Evolutionary conservation across 495 filamentous ascomycete genomes (phyloP).

Genomic region (Neurospora hispaniola): DNA sequence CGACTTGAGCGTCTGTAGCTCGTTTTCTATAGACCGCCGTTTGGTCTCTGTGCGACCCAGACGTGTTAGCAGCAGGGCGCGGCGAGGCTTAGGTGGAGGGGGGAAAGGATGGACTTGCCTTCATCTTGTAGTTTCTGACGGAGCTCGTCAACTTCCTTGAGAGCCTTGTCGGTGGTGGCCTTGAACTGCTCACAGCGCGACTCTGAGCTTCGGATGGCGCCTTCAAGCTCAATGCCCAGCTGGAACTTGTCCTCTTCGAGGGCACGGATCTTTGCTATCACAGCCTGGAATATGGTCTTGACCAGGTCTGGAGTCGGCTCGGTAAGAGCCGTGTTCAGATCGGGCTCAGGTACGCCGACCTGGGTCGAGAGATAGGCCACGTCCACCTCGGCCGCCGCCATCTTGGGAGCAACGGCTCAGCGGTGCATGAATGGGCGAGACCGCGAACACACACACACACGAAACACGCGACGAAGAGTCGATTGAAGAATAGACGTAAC

Average conservation of each 20-base stretch:
- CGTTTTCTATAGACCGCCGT: conserved; percentile 53
- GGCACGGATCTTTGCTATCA: conserved; percentile 68
- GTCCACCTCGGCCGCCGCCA: conserved; percentile 70
- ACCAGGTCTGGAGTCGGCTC: conserved; percentile 72
- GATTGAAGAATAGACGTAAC: neutral
- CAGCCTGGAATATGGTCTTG: conserved; percentile 50
- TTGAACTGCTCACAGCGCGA: conserved; percentile 72
- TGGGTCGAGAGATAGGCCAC: conserved; percentile 65
- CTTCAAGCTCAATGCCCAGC: conserved; percentile 86
- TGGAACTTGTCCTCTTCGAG: conserved; percentile 79
- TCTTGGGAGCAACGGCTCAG: conserved; percentile 29
- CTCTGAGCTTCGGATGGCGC: conserved; percentile 68
- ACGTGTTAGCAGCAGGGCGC: conserved; percentile 7
- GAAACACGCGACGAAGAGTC: neutral
- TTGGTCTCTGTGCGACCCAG: conserved; percentile 19
- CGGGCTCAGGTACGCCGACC: conserved; percentile 58
- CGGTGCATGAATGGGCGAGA: conserved; percentile 11
- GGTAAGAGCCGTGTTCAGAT: conserved; percentile 53
- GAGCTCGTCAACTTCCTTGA: conserved; percentile 67
- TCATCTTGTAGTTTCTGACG: conserved; percentile 69
- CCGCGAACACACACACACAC: neutral
- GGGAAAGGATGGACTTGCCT: conserved; percentile 43
- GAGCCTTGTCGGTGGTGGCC: conserved; percentile 64
- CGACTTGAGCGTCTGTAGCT: conserved; percentile 69
- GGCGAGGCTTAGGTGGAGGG: neutral